Evolutionary conservation across 768 basidiomycete genomes (phyloP).

Genomic region (Rickenella mellea): DNA sequence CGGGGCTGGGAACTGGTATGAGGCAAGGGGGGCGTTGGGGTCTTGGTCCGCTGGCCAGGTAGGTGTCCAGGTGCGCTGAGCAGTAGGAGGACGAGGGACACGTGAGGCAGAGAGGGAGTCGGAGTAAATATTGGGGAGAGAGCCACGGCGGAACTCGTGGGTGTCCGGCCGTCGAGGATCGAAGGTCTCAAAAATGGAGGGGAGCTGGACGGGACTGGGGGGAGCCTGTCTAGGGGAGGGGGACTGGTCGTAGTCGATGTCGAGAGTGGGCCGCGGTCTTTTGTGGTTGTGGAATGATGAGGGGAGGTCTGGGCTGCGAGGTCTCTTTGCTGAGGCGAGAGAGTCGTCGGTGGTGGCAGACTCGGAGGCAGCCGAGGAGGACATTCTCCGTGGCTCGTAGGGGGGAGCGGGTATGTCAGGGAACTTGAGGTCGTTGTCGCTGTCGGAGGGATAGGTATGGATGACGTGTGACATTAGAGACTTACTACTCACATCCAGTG

Average conservation of each 20-base stretch:
- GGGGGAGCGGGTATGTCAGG: no score
- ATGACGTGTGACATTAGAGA: no score
- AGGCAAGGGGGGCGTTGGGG: not conserved
- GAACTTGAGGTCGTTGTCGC: constrained; percentile 50
- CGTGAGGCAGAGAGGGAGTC: constrained; percentile 31
- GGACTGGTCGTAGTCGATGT: constrained; percentile 12
- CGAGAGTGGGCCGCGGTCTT: constrained; percentile 29
- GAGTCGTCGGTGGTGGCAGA: constrained; percentile 56
- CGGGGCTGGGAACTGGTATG: not conserved
- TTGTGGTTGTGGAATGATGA: constrained; percentile 35
- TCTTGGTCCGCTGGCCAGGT: not conserved
- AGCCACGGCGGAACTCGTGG: constrained; percentile 49
- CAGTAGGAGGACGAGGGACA: constrained; percentile 50
- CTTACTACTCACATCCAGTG: no score
- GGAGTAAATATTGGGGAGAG: constrained; percentile 50
- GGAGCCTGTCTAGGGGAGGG: constrained; percentile 11
- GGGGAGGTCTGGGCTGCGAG: constrained; percentile 32
- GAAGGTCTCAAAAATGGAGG: constrained; percentile 64
- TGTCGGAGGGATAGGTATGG: constrained; percentile 32
- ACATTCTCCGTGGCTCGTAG: constrained; percentile 66
- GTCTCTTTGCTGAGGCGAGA: constrained; percentile 55
- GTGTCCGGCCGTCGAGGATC: constrained; percentile 46
- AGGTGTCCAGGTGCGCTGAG: not conserved
- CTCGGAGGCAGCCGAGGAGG: constrained; percentile 60
- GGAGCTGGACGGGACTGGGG: constrained; percentile 49